These are phyloP conservation scores for Platanthera guangdongensis DNA, from an alignment of 106 monocot species.

Conservation along the genomic window DNA sequence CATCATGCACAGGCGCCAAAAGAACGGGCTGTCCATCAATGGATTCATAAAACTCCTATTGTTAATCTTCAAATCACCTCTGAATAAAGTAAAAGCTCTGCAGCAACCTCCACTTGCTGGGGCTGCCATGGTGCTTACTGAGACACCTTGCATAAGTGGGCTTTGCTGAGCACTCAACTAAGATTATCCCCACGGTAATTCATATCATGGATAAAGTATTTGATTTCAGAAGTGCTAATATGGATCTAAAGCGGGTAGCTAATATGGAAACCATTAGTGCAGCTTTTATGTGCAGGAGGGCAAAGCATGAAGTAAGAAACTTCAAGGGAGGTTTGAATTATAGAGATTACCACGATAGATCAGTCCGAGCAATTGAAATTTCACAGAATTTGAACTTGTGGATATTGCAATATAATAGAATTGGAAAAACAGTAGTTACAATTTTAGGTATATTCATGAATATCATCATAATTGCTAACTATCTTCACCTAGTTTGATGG, in stretches of 20 bases:
- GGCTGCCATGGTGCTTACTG: conserved; percentile 23
- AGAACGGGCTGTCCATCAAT: conserved; percentile 15
- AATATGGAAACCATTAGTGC: background rate
- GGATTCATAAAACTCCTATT: conserved; percentile 9
- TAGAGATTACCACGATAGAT: background rate
- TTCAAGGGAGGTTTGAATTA: background rate
- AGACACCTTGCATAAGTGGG: conserved; percentile 40
- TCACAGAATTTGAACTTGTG: background rate
- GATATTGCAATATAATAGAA: background rate
- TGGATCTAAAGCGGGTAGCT: background rate
- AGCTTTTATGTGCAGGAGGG: background rate
- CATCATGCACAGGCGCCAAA: conserved; percentile 5
- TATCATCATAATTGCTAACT: background rate
- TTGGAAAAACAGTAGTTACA: background rate
- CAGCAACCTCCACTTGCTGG: conserved; percentile 20
- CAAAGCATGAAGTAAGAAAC: background rate
- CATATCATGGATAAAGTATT: background rate
- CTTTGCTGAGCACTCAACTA: background rate
- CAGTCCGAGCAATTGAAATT: background rate
- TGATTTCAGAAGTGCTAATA: background rate
- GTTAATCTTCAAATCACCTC: conserved; percentile 15
- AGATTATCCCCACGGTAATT: background rate
- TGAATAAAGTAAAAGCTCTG: conserved; percentile 14
- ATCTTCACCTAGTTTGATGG: background rate
- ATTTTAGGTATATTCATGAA: background rate